Evolutionary conservation across 306 rosid species (phyloP).

Genomic region (Pyrus pyrifolia): DNA sequence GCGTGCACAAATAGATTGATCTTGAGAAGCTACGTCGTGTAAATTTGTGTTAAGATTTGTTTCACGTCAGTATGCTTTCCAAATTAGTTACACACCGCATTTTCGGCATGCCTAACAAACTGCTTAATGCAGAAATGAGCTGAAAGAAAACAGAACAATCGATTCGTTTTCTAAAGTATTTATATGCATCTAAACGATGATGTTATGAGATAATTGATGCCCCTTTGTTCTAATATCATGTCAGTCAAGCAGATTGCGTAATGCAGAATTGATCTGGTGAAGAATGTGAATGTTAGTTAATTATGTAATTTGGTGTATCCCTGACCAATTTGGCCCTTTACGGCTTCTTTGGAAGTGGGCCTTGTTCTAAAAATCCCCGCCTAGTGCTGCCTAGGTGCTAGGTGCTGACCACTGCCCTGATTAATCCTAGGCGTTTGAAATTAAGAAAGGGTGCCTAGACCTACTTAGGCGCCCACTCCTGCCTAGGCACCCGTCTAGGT

Average conservation of each 20-base stretch:
- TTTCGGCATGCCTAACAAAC: background rate
- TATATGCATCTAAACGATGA: background rate
- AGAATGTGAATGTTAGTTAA: background rate
- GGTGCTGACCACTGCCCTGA: too few relatives aligned
- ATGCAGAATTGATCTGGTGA: background rate
- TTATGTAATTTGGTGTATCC: background rate
- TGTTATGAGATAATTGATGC: background rate
- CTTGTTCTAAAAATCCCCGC: too few relatives aligned
- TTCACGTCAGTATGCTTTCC: background rate
- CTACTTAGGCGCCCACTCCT: too few relatives aligned
- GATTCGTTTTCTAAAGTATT: background rate
- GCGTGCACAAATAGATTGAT: background rate
- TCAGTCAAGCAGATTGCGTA: background rate
- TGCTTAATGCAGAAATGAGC: too few relatives aligned
- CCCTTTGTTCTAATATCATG: background rate
- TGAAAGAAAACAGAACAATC: background rate
- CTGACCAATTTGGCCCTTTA: background rate
- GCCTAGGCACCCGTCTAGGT: too few relatives aligned
- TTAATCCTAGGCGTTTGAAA: too few relatives aligned
- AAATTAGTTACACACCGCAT: background rate
- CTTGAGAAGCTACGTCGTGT: background rate
- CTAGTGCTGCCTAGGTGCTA: too few relatives aligned
- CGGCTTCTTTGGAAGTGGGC: background rate
- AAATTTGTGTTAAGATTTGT: background rate
- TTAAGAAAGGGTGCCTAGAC: too few relatives aligned